phyloP scores from a whole-genome alignment of 176 grass and related monocot genomes.

The Alloteropsis semialata region DNA sequence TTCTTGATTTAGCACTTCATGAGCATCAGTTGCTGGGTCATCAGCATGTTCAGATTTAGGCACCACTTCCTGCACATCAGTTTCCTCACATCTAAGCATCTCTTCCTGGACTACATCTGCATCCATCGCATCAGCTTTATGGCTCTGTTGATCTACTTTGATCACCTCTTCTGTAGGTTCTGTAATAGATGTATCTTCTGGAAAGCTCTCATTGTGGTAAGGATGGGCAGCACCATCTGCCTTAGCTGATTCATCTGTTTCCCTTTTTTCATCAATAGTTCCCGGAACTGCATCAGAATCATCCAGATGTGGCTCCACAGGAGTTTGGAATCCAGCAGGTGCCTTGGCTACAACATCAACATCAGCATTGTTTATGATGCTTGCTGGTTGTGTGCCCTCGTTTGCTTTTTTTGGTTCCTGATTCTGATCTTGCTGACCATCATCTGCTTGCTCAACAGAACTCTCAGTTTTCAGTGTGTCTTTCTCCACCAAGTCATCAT shows the following conservation, averaged over 20 bases:
- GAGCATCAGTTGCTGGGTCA: neutral
- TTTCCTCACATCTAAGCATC: too few species aligned
- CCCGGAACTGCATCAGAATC: slow-evolving; percentile 8
- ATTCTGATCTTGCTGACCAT: slow-evolving; percentile 17
- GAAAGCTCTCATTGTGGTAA: slow-evolving; percentile 8
- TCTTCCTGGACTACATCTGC: slow-evolving; percentile 18
- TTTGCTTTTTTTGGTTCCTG: slow-evolving; percentile 28
- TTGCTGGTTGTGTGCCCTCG: slow-evolving; percentile 17
- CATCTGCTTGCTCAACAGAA: slow-evolving; percentile 13
- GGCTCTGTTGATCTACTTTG: slow-evolving; percentile 12
- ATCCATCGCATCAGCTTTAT: slow-evolving; percentile 12
- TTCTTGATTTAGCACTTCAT: slow-evolving; percentile 37
- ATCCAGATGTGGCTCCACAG: neutral
- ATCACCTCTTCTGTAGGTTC: neutral
- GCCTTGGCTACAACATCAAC: slow-evolving; percentile 25
- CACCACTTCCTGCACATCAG: slow-evolving; percentile 20
- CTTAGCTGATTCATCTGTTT: slow-evolving; percentile 22
- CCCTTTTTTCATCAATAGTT: slow-evolving; percentile 11
- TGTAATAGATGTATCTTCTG: slow-evolving; percentile 11
- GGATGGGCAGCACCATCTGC: neutral
- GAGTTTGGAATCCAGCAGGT: slow-evolving; percentile 1
- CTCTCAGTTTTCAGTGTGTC: slow-evolving; percentile 16
- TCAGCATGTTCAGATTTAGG: slow-evolving; percentile 7
- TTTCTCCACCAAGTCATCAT: slow-evolving; percentile 2
- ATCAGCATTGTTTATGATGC: neutral